phyloP scores from a whole-genome alignment of 2,329 filamentous ascomycete species.

The Cladosporium sp. region DNA sequence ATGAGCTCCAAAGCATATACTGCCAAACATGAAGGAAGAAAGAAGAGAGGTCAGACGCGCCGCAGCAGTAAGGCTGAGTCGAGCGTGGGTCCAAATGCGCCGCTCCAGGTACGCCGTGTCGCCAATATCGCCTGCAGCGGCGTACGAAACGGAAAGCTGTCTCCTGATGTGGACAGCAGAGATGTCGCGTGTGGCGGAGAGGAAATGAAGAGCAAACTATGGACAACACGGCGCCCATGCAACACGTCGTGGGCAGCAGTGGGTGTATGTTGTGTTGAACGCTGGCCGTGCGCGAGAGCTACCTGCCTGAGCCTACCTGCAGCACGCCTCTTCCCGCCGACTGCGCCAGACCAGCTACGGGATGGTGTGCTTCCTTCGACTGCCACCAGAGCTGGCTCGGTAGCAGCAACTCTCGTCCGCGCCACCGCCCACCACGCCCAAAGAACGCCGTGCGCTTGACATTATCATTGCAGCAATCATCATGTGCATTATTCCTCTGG shows the following conservation, averaged over 20 bases:
- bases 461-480: neutral
- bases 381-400: constrained; percentile 5
- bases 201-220: neutral
- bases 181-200: neutral
- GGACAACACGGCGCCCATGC: neutral
- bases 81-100: neutral
- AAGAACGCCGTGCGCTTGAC: neutral
- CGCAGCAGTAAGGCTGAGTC: constrained; percentile 3
- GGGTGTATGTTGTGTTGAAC: neutral
- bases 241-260: constrained; percentile 4
- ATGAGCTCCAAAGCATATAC: neutral
- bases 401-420: neutral
- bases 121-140: neutral
- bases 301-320: neutral
- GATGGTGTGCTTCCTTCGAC: constrained; percentile 11
- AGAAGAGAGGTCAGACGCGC: constrained; percentile 5
- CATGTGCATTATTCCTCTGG: neutral
- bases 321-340: constrained; percentile 8
- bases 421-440: neutral
- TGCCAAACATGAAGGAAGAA: neutral
- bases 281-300: constrained; percentile 7
- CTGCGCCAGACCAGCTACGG: neutral
- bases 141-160: neutral
- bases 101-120: constrained; percentile 4
- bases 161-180: neutral